Percentiles rank a stretch among this genome's conserved stretches.
Conservation (phyloP, 495 filamentous ascomycete species). For the Neurospora sp. region DNA sequence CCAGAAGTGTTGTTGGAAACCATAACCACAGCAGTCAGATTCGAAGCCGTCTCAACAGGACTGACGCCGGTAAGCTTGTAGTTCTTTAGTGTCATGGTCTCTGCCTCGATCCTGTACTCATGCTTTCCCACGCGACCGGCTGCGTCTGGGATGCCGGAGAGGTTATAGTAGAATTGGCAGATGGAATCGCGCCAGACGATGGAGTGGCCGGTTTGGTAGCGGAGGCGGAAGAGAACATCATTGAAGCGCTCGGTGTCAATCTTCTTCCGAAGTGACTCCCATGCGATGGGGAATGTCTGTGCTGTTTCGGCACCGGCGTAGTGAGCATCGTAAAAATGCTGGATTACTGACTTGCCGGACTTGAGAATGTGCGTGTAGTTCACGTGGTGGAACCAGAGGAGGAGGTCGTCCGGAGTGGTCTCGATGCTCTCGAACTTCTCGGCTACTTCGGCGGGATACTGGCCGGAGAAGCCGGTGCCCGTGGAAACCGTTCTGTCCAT, state of each 20-base stretch:
- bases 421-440: constrained; percentile 46
- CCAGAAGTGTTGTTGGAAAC: constrained; percentile 36
- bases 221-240: constrained; percentile 43
- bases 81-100: constrained; percentile 46
- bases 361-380: constrained; percentile 54
- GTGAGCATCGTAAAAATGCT: constrained; percentile 67
- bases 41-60: constrained; percentile 47
- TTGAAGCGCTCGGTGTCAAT: constrained; percentile 54
- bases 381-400: constrained; percentile 72
- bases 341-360: constrained; percentile 59
- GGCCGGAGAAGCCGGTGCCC: constrained; percentile 53
- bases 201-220: constrained; percentile 58
- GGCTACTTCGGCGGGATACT: constrained; percentile 53
- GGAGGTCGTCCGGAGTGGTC: constrained; percentile 57
- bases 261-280: constrained; percentile 43
- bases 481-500: constrained; percentile 63
- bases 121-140: constrained; percentile 45
- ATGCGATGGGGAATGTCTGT: constrained; percentile 44
- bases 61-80: constrained; percentile 40
- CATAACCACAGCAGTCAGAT: constrained; percentile 15
- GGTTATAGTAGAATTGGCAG: constrained; percentile 47
- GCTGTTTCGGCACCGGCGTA: constrained; percentile 51
- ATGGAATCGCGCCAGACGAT: constrained; percentile 61
- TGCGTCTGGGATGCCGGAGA: constrained; percentile 49
- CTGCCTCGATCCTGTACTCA: constrained; percentile 54